phyloP scores from a whole-genome alignment of 176 grass and related monocot species.

The Oryza glumipatula region DNA sequence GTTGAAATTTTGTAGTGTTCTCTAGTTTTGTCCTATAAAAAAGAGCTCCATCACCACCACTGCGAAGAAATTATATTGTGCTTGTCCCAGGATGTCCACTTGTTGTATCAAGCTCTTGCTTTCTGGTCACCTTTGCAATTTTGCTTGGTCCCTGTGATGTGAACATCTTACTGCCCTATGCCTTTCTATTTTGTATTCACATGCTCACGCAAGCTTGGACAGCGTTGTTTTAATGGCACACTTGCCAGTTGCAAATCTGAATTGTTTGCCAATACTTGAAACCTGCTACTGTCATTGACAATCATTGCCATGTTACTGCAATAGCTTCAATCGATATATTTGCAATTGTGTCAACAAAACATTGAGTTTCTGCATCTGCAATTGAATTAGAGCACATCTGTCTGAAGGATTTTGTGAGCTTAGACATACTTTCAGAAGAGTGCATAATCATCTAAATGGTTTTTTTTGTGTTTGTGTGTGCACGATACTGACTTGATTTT shows the following conservation, averaged over 20 bases:
- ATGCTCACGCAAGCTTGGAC: slow-evolving; percentile 37
- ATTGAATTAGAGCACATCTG: neutral
- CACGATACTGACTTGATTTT: neutral
- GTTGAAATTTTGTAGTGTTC: slow-evolving; percentile 32
- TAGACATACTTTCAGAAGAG: neutral
- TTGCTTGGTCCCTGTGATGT: slow-evolving; percentile 36
- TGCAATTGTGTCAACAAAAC: neutral
- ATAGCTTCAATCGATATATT: slow-evolving; percentile 5
- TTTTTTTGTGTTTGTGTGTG: neutral
- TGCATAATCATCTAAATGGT: neutral
- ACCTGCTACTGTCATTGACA: slow-evolving; percentile 1
- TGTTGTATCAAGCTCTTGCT: slow-evolving; percentile 35
- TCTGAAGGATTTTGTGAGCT: slow-evolving; percentile 12
- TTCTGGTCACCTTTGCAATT: slow-evolving; percentile 18
- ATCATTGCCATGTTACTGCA: slow-evolving; percentile 19
- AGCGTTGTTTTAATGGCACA: slow-evolving; percentile 36
- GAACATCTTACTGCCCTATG: slow-evolving; percentile 23
- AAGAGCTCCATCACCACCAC: slow-evolving; percentile 33
- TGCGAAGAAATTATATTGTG: slow-evolving; percentile 25
- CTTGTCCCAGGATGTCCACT: neutral
- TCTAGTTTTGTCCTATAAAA: slow-evolving; percentile 30
- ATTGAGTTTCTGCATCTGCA: neutral
- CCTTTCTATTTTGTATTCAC: slow-evolving; percentile 43
- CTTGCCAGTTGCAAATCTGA: slow-evolving; percentile 25
- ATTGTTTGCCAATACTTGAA: slow-evolving; percentile 33